phyloP scores from a whole-genome alignment of 2,329 filamentous ascomycete species.

The Chrysosporium queenslandicum region DNA sequence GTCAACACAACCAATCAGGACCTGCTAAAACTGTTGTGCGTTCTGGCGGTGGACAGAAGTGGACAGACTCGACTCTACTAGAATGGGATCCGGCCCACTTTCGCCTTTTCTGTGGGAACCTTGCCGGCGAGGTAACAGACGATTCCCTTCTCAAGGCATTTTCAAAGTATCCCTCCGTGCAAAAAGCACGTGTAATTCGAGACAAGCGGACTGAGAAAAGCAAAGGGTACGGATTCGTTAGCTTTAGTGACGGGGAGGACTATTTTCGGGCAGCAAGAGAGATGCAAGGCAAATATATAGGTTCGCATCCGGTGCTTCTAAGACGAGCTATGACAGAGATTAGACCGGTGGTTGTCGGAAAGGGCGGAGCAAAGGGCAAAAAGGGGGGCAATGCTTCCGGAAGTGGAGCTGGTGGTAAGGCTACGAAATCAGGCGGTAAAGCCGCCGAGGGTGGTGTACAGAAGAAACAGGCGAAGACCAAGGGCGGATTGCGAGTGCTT shows the following conservation, averaged over 20 bases:
- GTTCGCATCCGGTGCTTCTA: constrained; percentile 83
- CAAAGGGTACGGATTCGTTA: constrained; percentile 93
- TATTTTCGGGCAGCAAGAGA: constrained; percentile 94
- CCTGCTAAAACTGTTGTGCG: constrained; percentile 74
- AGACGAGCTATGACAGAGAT: constrained; percentile 88
- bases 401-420: constrained; percentile 26
- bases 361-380: constrained; percentile 36
- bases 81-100: constrained; percentile 96
- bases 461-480: constrained; percentile 39
- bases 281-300: constrained; percentile 99
- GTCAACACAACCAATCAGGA: constrained; percentile 41
- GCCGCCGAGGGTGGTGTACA: constrained; percentile 35
- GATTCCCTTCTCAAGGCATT: constrained; percentile 94
- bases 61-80: constrained; percentile 77
- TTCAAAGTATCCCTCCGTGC: constrained; percentile 71
- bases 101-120: constrained; percentile 89
- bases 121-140: constrained; percentile 94
- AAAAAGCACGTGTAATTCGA: constrained; percentile 85
- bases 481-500: constrained; percentile 37
- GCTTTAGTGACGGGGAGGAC: constrained; percentile 88
- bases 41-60: constrained; percentile 80
- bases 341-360: constrained; percentile 59
- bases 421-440: constrained; percentile 21
- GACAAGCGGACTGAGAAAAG: constrained; percentile 96
- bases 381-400: constrained; percentile 25